Evolutionary conservation across 225 moss, liverwort and hornwort species (phyloP).

Genomic region (Bryum argenteum): DNA sequence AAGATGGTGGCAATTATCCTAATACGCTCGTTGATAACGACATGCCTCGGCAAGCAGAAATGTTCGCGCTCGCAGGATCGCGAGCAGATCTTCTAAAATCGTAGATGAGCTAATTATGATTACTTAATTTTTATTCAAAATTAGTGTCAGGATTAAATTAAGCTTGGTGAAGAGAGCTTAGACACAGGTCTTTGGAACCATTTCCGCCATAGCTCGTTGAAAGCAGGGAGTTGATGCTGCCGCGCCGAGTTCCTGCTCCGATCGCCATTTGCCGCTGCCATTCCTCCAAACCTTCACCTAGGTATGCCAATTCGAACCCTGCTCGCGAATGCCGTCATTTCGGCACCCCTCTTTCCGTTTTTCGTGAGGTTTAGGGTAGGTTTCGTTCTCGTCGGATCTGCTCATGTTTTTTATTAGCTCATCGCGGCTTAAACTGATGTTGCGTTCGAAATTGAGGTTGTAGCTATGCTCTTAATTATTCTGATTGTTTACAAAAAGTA

Average conservation of each 20-base stretch:
- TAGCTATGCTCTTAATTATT: constrained; percentile 2
- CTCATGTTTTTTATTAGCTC: constrained; percentile 15
- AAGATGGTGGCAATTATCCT: no score
- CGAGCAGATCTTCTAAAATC: no score
- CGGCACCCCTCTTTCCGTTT: constrained; percentile 7
- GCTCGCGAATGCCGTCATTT: constrained; percentile 31
- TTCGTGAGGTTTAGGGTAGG: constrained; percentile 47
- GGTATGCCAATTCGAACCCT: constrained; percentile 32
- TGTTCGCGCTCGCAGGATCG: no score
- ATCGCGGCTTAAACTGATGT: not conserved
- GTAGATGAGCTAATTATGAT: not conserved
- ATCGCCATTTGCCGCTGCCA: constrained; percentile 21
- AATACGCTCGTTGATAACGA: no score
- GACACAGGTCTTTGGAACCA: constrained; percentile 24
- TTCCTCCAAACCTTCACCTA: constrained; percentile 1
- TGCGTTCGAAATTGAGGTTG: constrained; percentile 25
- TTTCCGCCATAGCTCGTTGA: constrained; percentile 37
- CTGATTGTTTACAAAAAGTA: not conserved
- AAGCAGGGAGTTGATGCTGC: constrained; percentile 28
- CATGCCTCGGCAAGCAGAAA: no score
- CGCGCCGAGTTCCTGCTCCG: constrained; percentile 28
- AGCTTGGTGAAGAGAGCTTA: constrained; percentile 24
- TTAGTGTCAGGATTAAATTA: constrained; percentile 30
- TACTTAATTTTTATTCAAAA: not conserved
- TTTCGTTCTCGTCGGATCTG: constrained; percentile 36